A percentile compares a stretch with the other conserved stretches of the same genome.
These are phyloP conservation scores for Malassezia vespertilionis DNA, from an alignment of 1,284 basidiomycete genomes.

Conservation along the genomic window DNA sequence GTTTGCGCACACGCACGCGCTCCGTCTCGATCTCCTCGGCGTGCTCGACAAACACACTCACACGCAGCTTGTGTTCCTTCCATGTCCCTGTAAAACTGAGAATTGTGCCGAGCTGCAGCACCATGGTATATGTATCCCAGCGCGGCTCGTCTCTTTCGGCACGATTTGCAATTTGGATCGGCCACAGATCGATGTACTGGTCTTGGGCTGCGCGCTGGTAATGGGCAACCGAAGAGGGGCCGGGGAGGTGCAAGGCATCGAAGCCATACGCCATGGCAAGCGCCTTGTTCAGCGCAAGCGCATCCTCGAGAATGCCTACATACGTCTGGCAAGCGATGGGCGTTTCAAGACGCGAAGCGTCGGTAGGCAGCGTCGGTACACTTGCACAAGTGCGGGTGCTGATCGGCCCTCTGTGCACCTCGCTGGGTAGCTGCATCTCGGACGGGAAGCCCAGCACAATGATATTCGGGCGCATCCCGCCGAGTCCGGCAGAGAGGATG, in stretches of 20 bases:
- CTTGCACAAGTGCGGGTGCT: constrained; percentile 22
- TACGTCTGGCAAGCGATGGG: constrained; percentile 38
- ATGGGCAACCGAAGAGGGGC: constrained; percentile 12
- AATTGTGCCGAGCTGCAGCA: constrained; percentile 45
- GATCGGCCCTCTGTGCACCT: constrained; percentile 15
- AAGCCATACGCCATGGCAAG: constrained; percentile 44
- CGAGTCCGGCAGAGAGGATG: constrained; percentile 41
- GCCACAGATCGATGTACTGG: constrained; percentile 45
- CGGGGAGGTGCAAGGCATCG: constrained; percentile 32
- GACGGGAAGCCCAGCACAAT: constrained; percentile 44
- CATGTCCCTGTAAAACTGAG: constrained; percentile 43
- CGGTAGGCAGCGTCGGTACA: constrained; percentile 27
- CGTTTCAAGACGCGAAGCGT: constrained; percentile 35
- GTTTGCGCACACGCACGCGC: constrained; percentile 30
- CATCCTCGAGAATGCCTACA: constrained; percentile 46
- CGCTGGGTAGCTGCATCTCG: constrained; percentile 30
- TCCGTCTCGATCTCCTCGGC: constrained; percentile 35
- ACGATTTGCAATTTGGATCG: constrained; percentile 40
- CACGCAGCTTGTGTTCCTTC: constrained; percentile 42
- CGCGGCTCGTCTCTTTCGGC: constrained; percentile 26
- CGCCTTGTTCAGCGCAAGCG: constrained; percentile 45
- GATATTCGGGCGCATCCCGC: constrained; percentile 46
- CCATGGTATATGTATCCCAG: constrained; percentile 48
- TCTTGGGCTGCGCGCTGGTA: constrained; percentile 10
- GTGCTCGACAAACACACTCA: constrained; percentile 46